Percentiles rank a stretch among this genome's conserved stretches.
Conservation (phyloP, 108 stramenopile species). For the Parietichytrium sp. region DNA sequence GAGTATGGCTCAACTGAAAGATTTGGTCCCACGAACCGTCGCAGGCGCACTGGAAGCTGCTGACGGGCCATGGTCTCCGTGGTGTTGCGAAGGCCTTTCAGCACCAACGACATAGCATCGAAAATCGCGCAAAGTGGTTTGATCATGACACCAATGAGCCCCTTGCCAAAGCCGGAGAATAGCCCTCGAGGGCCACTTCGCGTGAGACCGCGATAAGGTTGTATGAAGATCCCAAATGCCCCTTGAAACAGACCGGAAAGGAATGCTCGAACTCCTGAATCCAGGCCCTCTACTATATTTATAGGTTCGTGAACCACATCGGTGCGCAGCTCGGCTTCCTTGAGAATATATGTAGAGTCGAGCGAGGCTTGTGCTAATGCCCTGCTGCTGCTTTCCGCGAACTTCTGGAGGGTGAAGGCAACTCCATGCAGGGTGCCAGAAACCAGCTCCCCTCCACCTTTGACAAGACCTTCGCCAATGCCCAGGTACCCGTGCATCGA, state of each 20-base stretch:
- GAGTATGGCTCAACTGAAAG: neutral
- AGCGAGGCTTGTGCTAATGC: slow-evolving; percentile 1
- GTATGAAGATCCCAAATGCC: neutral
- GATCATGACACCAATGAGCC: neutral
- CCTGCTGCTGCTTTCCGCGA: neutral
- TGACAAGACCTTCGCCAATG: neutral
- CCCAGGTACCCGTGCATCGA: slow-evolving; percentile 27
- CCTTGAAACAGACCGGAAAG: neutral
- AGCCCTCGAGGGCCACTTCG: neutral
- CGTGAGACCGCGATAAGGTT: neutral
- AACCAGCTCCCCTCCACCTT: slow-evolving; percentile 1
- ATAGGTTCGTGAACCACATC: slow-evolving; percentile 35
- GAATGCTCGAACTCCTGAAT: neutral
- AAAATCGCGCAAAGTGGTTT: slow-evolving; percentile 33
- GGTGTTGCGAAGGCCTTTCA: slow-evolving; percentile 26
- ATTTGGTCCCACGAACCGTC: neutral
- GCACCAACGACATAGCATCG: neutral
- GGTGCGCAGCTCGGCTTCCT: neutral
- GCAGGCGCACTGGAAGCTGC: slow-evolving; percentile 14
- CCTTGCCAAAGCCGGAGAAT: neutral
- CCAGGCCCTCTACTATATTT: neutral
- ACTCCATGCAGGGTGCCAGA: neutral
- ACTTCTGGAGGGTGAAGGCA: neutral
- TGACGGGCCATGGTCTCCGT: neutral
- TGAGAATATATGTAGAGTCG: neutral